A percentile compares a stretch with the other conserved stretches of the same genome.
Conservation (phyloP, 208 protist species). For the Endotrypanum monterogeii region DNA sequence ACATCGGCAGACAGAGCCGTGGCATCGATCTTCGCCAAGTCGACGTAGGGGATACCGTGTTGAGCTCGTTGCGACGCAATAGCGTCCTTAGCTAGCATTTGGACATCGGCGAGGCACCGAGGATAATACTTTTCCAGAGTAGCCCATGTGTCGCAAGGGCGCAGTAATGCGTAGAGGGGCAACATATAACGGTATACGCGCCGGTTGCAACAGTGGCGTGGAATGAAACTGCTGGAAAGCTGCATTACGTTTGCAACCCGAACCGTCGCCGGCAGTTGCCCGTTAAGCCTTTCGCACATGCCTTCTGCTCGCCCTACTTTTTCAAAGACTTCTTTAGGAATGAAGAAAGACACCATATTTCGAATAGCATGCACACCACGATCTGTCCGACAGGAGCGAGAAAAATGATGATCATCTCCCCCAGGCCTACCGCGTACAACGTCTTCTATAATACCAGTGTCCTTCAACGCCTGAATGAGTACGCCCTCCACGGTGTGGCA, state of each 20-base stretch:
- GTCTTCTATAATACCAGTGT: conserved; percentile 51
- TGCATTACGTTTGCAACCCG: conserved; percentile 53
- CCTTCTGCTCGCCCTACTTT: conserved; percentile 29
- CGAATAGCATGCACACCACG: conserved; percentile 83
- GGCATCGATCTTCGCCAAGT: conserved; percentile 6
- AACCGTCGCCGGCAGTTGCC: conserved; percentile 39
- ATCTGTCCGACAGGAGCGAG: conserved; percentile 82
- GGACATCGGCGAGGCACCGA: conserved; percentile 14
- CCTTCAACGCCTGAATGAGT: conserved; percentile 69
- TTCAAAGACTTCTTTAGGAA: conserved; percentile 38
- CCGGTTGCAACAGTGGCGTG: conserved; percentile 73
- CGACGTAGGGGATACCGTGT: conserved; percentile 21
- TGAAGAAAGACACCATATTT: conserved; percentile 79
- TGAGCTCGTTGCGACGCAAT: conserved; percentile 5
- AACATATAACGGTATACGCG: conserved; percentile 85
- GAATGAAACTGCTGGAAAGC: conserved; percentile 74
- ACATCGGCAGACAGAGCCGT: background rate
- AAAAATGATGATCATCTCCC: conserved; percentile 58
- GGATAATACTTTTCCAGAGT: conserved; percentile 38
- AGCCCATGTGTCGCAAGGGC: conserved; percentile 64
- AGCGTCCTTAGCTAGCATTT: conserved; percentile 3
- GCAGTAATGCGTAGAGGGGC: conserved; percentile 74
- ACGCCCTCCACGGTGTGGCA: conserved; percentile 85
- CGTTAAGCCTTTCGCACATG: conserved; percentile 41
- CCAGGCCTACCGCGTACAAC: conserved; percentile 44